Base-by-base conservation (phyloP, 768 basidiomycete genomes). In the Naganishia randhawae region DNA sequence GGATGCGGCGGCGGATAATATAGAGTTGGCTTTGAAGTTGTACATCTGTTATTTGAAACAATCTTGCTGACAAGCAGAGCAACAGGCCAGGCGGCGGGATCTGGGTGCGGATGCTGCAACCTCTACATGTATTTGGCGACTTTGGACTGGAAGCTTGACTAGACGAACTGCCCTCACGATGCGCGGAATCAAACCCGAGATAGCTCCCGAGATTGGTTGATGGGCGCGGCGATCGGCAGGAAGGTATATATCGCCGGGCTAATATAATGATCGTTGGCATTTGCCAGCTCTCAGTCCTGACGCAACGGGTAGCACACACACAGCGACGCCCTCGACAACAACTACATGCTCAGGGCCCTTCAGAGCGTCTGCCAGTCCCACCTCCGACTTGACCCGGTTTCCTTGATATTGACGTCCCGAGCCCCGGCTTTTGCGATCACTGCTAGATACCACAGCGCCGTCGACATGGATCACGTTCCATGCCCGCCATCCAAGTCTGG, bases 391-490 rank as follows among this genome's bases (percentile, higher is more conserved):
- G 13, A 61, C 6, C 33, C 19, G 1, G 25, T 61, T n/a, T n/a
- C 55, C 35, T 11, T 39, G 35, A 16, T 27, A 25, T 32, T 31
- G 32, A 37, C 54, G 16, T 19, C 33, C 14, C 31, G n/a, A 16
- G n/a, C 54, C 32, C n/a, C n/a, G n/a, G 7, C 11, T 25, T 37
- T 33, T 19, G 1, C 39, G 3, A 14, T 3, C 14, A 22, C 22
- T 14, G 5, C 39, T 25, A 35, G 57, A 61, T 33, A 1, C 57
- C 41, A 61, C 57, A 61, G 39, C 57, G 39, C 22, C 57, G 14
- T 37, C 32, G 29, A 42, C 22, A 61, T 61, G 57, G 57, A 61
- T 39, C 57, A 61, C 57, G 22, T 61, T 25, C 57, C 57, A 14
- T 25, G 37, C 27, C 57, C 57, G 1, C 39, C 57, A 9, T 61